Conservation (phyloP, 768 basidiomycete species). For the Lentinula lateritia region DNA sequence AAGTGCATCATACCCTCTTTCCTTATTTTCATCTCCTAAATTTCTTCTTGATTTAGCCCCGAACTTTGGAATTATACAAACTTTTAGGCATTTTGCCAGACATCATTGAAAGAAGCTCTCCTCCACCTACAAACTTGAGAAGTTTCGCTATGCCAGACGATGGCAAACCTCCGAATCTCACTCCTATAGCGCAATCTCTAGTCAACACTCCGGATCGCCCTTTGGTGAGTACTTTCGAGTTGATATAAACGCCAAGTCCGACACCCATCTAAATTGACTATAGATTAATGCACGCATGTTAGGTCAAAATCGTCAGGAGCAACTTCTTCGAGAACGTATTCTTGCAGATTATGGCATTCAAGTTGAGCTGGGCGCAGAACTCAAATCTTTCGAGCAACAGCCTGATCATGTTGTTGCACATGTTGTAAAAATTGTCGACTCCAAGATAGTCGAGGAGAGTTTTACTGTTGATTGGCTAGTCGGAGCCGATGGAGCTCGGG, state of each 20-base stretch:
- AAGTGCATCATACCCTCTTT: conserved; percentile 10
- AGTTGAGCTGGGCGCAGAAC: conserved; percentile 31
- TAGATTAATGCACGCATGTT: conserved; percentile 17
- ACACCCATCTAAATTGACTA: neutral
- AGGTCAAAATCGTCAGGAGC: conserved; percentile 22
- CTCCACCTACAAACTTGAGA: conserved; percentile 9
- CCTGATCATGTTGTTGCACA: conserved; percentile 23
- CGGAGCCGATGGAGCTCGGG: conserved; percentile 36
- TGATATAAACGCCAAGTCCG: neutral
- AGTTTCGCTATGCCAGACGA: conserved; percentile 6
- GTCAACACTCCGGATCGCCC: no score
- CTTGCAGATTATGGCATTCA: conserved; percentile 15
- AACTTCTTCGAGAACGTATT: conserved; percentile 24
- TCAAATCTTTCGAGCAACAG: conserved; percentile 26
- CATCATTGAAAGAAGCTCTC: conserved; percentile 2
- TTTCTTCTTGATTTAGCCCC: conserved; percentile 12
- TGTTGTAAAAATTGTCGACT: conserved; percentile 17
- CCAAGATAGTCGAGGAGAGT: conserved; percentile 19
- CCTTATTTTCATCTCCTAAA: neutral
- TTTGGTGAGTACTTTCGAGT: no score
- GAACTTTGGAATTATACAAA: conserved; percentile 19
- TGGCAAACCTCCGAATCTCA: neutral
- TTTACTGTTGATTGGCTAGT: conserved; percentile 28
- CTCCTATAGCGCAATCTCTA: no score
- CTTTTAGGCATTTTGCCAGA: conserved; percentile 17